These are phyloP conservation scores for Saccharum hybrid DNA, from an alignment of 202 grass and related monocot genomes.

Conservation along the genomic window DNA sequence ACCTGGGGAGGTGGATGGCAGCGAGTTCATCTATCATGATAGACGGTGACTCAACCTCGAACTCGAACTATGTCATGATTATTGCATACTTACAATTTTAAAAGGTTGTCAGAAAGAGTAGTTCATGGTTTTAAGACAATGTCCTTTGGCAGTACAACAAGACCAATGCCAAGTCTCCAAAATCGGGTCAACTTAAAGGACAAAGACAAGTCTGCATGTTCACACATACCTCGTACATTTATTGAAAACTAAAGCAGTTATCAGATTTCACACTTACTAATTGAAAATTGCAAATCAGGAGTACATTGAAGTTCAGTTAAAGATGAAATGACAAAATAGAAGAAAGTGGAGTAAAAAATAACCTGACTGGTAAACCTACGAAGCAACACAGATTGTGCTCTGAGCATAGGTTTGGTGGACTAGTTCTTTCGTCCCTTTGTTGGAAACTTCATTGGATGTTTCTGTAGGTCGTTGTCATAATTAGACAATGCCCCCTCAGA, in stretches of 20 bases:
- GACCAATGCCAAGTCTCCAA: constrained; percentile 1
- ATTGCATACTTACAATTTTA: not conserved
- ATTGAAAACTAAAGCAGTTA: not conserved
- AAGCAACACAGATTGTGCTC: not conserved
- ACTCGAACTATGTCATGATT: not conserved
- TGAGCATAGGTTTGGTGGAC: not conserved
- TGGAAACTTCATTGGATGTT: not conserved
- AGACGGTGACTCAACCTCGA: not conserved
- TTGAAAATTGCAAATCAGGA: not conserved
- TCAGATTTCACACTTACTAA: not conserved
- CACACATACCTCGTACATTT: not conserved
- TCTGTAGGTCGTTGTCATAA: not conserved
- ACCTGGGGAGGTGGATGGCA: not conserved
- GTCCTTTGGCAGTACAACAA: not conserved
- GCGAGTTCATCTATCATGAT: not conserved
- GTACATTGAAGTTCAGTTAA: constrained; percentile 5
- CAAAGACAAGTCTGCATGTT: constrained; percentile 9
- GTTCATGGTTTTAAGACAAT: not conserved
- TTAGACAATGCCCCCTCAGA: not conserved
- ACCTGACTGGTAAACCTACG: not conserved
- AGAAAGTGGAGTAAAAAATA: constrained; percentile 28
- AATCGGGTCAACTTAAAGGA: constrained; percentile 32
- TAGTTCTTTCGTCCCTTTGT: not conserved
- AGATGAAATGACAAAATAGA: not conserved
- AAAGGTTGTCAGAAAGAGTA: not conserved